Conservation (phyloP, 106 monocot genomes). For the Acorus gramineus region DNA sequence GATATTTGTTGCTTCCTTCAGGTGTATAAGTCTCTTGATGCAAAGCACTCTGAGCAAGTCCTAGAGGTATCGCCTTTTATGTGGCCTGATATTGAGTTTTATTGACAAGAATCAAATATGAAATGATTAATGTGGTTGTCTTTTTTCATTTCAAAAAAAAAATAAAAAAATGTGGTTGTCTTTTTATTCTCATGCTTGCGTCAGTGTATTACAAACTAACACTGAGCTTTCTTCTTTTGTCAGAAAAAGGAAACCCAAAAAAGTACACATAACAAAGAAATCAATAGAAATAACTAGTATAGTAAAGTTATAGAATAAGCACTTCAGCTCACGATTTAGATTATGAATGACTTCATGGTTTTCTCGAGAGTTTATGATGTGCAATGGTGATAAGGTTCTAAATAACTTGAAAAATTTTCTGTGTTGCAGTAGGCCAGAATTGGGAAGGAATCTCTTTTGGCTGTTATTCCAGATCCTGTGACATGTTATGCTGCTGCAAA, state of each 20-base stretch:
- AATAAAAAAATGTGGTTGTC: too few species aligned
- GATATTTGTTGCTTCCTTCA: conserved; percentile 14
- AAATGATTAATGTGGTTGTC: too few species aligned
- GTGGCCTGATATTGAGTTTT: not conserved
- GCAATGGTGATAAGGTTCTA: not conserved
- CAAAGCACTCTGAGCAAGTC: conserved; percentile 64
- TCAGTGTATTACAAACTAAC: too few species aligned
- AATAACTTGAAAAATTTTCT: conserved; percentile 4
- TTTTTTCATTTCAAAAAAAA: too few species aligned
- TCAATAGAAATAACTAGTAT: too few species aligned
- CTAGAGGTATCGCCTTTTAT: conserved; percentile 57
- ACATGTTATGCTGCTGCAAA: conserved; percentile 88
- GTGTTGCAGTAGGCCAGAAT: conserved; percentile 72
- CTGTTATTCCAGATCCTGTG: conserved; percentile 89
- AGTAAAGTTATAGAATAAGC: too few species aligned
- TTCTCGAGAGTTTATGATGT: not conserved
- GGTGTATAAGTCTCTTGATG: conserved; percentile 84
- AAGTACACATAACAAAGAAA: too few species aligned
- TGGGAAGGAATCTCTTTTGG: conserved; percentile 58
- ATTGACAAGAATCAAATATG: too few species aligned
- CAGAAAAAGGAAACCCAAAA: too few species aligned
- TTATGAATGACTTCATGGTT: not conserved
- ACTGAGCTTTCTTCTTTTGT: too few species aligned
- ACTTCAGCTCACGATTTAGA: not conserved
- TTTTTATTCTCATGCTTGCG: too few species aligned